Conservation (phyloP, 495 filamentous ascomycete genomes). For the Penicillium maclennaniae region DNA sequence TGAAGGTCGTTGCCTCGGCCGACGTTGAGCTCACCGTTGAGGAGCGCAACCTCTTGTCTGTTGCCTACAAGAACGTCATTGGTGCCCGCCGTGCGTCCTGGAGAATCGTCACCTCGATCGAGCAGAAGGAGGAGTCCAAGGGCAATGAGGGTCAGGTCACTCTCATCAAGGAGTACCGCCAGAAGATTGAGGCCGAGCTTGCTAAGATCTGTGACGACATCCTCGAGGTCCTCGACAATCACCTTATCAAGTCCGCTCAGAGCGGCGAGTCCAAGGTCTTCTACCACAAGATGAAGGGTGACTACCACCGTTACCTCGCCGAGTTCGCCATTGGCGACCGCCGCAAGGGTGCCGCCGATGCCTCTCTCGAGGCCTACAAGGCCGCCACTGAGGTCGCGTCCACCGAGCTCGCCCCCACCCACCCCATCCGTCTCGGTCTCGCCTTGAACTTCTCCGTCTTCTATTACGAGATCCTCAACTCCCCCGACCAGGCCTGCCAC, state of each 20-base stretch:
- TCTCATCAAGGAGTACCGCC: constrained; percentile 98
- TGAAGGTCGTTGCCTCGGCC: constrained; percentile 97
- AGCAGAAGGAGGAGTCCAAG: constrained; percentile 99
- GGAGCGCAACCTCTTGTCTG: constrained; percentile 97
- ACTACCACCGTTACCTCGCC: constrained; percentile 99
- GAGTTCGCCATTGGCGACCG: constrained; percentile 97
- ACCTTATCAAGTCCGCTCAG: constrained; percentile 94
- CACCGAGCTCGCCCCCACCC: constrained; percentile 95
- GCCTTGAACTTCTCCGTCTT: constrained; percentile 99
- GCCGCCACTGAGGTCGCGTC: constrained; percentile 94
- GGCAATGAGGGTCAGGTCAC: constrained; percentile 90
- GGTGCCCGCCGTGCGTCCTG: constrained; percentile 97
- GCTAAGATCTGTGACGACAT: constrained; percentile 99
- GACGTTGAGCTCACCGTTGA: constrained; percentile 96
- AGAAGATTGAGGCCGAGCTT: constrained; percentile 98
- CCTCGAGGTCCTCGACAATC: constrained; percentile 91
- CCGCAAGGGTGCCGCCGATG: constrained; percentile 94
- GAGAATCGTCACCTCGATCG: constrained; percentile 99
- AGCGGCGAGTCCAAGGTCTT: constrained; percentile 99
- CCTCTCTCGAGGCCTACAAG: constrained; percentile 98
- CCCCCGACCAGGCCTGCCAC: constrained; percentile 97
- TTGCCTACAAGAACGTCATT: constrained; percentile 99
- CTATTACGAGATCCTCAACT: constrained; percentile 99
- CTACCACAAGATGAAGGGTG: constrained; percentile 99
- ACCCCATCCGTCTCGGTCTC: constrained; percentile 97